Conservation (phyloP, 441 rosid genomes). For the Bocquillonia castaneifolia region DNA sequence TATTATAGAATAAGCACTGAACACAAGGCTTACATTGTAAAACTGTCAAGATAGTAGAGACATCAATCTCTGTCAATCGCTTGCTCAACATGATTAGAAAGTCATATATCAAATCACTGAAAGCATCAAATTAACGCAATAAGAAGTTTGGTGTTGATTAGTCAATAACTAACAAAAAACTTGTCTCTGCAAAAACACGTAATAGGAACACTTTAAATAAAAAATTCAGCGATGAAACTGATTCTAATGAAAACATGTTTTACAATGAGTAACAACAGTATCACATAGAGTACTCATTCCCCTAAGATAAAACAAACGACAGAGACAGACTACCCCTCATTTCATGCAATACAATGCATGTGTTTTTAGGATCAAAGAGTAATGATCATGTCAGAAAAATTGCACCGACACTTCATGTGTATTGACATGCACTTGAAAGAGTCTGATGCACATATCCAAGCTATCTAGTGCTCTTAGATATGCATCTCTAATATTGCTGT, state of each 20-base stretch:
- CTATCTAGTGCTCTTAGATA: neutral
- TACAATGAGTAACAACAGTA: neutral
- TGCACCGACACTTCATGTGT: neutral
- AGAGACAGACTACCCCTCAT: neutral
- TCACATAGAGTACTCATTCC: neutral
- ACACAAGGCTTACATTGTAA: conserved; percentile 57
- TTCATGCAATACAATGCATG: neutral
- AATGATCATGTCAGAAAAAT: neutral
- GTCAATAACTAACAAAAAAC: neutral
- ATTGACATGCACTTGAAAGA: neutral
- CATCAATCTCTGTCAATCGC: conserved; percentile 67
- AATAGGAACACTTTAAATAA: neutral
- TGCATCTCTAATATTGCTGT: neutral
- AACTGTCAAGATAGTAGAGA: conserved; percentile 70
- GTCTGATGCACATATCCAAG: conserved; percentile 4
- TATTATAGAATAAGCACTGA: neutral
- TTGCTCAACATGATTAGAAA: conserved; percentile 65
- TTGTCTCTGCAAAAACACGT: neutral
- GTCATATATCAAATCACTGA: conserved; percentile 86
- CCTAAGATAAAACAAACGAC: neutral
- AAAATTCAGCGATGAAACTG: neutral
- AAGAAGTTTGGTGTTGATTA: conserved; percentile 9
- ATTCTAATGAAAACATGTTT: neutral
- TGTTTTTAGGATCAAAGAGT: neutral
- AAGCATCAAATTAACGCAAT: conserved; percentile 22